Percentiles rank a stretch among this genome's conserved stretches.
These are phyloP conservation scores for Davidsoniella virescens DNA, from an alignment of 2,329 filamentous ascomycete genomes.

Conservation along the genomic window DNA sequence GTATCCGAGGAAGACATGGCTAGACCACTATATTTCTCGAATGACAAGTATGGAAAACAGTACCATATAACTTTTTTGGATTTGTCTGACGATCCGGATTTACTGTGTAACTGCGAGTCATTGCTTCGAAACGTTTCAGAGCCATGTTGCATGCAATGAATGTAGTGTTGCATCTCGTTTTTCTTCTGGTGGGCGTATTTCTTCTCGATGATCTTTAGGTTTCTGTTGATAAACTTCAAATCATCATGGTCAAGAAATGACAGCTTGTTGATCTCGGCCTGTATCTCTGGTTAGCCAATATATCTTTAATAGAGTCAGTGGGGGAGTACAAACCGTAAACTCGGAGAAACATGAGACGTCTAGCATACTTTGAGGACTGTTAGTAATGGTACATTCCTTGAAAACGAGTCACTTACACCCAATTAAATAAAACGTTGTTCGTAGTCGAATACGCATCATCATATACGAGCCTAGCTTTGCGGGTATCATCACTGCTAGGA, in stretches of 20 bases:
- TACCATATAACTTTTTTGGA: slow-evolving; percentile 22
- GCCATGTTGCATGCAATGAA: not conserved
- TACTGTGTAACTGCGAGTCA: not conserved
- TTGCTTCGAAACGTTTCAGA: not conserved
- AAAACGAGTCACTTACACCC: too few species aligned
- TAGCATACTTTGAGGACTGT: too few species aligned
- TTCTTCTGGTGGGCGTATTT: not conserved
- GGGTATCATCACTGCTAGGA: too few species aligned
- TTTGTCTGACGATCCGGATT: not conserved
- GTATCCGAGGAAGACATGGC: slow-evolving; percentile 5
- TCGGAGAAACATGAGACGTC: too few species aligned
- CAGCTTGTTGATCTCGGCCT: not conserved
- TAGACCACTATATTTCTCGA: slow-evolving; percentile 27
- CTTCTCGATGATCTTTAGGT: not conserved
- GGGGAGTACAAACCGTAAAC: too few species aligned
- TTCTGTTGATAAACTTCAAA: not conserved
- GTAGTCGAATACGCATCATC: too few species aligned
- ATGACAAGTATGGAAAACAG: slow-evolving; percentile 31
- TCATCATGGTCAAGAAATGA: not conserved
- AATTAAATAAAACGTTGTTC: too few species aligned
- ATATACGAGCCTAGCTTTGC: too few species aligned
- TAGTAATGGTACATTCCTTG: too few species aligned
- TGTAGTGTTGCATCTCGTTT: not conserved
- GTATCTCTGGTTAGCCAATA: not conserved
- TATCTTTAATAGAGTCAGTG: too few species aligned